phyloP scores from a whole-genome alignment of 305 asterid species.

The Euphrasia arctica region DNA sequence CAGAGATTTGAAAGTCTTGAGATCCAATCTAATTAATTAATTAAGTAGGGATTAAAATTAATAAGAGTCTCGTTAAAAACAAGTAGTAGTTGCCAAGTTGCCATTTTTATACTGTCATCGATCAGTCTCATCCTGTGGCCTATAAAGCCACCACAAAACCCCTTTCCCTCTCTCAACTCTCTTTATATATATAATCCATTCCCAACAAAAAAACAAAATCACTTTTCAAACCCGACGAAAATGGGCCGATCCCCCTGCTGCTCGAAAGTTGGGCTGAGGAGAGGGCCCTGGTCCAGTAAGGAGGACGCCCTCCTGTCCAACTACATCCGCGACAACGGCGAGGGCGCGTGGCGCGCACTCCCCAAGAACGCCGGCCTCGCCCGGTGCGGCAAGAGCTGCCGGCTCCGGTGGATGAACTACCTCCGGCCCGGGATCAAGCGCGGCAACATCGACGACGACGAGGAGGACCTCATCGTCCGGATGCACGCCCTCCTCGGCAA shows the following conservation, averaged over 20 bases:
- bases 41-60: too few species aligned
- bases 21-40: too few species aligned
- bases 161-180: too few species aligned
- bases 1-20: too few species aligned
- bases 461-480: slow-evolving; percentile 47
- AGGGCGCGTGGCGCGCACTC: slow-evolving; percentile 40
- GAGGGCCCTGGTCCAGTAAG: slow-evolving; percentile 37
- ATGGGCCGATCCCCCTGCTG: slow-evolving; percentile 46
- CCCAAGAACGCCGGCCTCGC: slow-evolving; percentile 40
- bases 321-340: slow-evolving; percentile 35
- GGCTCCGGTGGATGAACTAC: slow-evolving; percentile 56
- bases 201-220: too few species aligned
- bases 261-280: slow-evolving; percentile 33
- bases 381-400: slow-evolving; percentile 50
- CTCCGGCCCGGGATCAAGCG: slow-evolving; percentile 47
- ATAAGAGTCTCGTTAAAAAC: too few species aligned
- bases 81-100: too few species aligned
- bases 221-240: neutral
- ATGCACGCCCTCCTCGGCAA: slow-evolving; percentile 47
- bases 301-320: slow-evolving; percentile 31
- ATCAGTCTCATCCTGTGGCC: too few species aligned
- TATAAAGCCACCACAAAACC: too few species aligned
- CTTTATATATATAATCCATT: too few species aligned
- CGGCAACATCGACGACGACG: slow-evolving; percentile 43
- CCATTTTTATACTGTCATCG: too few species aligned